These are phyloP conservation scores for Diplodia intermedia DNA, from an alignment of 2,329 filamentous ascomycete genomes.

Conservation along the genomic window DNA sequence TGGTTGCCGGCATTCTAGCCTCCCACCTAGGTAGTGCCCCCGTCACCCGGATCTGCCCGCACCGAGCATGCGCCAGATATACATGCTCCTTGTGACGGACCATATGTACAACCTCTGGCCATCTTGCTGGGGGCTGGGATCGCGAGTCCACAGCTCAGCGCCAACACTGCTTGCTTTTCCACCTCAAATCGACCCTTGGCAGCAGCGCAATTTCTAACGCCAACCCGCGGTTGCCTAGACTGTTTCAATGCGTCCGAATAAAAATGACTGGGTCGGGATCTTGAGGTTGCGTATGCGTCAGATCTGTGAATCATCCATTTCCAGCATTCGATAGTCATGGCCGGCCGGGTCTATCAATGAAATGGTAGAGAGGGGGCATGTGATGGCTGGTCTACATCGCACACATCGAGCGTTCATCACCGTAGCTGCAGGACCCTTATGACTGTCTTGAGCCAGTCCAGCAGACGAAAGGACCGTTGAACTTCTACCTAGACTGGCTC, in stretches of 20 bases:
- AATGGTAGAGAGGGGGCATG: background rate
- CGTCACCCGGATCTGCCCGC: constrained; percentile 17
- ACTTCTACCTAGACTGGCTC: background rate
- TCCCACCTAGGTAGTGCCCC: background rate
- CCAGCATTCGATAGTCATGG: background rate
- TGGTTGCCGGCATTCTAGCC: constrained; percentile 20
- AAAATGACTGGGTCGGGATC: background rate
- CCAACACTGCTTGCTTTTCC: background rate
- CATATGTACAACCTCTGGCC: background rate
- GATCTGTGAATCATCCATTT: constrained; percentile 2
- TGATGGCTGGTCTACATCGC: too few relatives aligned
- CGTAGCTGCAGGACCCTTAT: background rate
- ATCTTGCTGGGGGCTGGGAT: background rate
- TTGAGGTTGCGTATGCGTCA: background rate
- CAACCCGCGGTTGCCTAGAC: background rate
- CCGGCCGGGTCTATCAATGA: background rate
- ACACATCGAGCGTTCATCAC: background rate
- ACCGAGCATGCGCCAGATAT: background rate
- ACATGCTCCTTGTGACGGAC: background rate
- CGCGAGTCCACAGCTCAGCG: background rate
- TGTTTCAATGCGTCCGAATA: background rate
- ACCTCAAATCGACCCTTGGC: background rate
- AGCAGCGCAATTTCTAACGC: background rate
- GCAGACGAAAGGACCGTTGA: background rate
- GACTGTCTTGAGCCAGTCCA: background rate